phyloP scores from a whole-genome alignment of 2,329 filamentous ascomycete genomes.

The Pseudogymnoascus sp. region DNA sequence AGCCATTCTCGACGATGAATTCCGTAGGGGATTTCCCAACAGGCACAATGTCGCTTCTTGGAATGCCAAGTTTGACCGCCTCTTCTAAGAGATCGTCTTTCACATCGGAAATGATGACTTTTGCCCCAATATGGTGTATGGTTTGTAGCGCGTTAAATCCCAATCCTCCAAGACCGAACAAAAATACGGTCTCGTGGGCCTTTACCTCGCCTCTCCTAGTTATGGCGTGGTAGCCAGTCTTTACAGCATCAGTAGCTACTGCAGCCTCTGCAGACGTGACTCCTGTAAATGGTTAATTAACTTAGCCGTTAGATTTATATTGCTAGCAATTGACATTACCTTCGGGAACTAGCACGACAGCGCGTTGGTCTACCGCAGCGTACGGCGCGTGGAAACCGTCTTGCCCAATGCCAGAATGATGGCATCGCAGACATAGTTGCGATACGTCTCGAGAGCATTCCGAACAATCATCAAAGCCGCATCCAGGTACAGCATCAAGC shows the following conservation, averaged over 20 bases:
- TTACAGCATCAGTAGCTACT: constrained; percentile 35
- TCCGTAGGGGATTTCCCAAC: constrained; percentile 24
- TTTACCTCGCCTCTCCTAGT: constrained; percentile 30
- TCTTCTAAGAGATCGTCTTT: constrained; percentile 27
- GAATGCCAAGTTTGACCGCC: constrained; percentile 28
- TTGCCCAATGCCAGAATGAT: constrained; percentile 37
- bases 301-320: not conserved
- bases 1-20: constrained; percentile 23
- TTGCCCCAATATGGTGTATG: constrained; percentile 41
- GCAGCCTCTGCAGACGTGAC: constrained; percentile 28
- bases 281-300: constrained; percentile 10
- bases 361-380: constrained; percentile 18
- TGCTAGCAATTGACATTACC: not conserved
- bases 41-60: constrained; percentile 27
- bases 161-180: constrained; percentile 35
- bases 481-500: constrained; percentile 29
- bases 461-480: constrained; percentile 26
- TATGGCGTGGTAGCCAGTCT: constrained; percentile 35
- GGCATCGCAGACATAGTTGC: constrained; percentile 31
- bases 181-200: constrained; percentile 30
- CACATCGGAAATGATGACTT: constrained; percentile 32
- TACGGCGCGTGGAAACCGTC: constrained; percentile 37
- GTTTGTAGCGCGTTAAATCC: constrained; percentile 36
- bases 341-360: not conserved
- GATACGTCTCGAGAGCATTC: constrained; percentile 34